These are phyloP conservation scores for Tricholoma furcatifolium DNA, from an alignment of 768 basidiomycete species.

Conservation along the genomic window DNA sequence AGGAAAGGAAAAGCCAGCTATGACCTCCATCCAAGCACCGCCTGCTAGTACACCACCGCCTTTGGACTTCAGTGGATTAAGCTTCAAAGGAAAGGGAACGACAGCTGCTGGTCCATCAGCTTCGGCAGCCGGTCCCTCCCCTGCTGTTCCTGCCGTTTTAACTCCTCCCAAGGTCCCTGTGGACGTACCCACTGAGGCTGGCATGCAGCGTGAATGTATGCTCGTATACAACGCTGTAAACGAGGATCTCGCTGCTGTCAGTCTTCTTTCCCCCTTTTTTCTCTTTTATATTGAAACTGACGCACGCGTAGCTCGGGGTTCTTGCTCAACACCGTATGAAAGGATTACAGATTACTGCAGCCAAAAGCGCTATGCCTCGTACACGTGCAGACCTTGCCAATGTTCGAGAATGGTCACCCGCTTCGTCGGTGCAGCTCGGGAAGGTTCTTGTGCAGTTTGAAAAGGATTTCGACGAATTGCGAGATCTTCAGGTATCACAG, in stretches of 20 bases:
- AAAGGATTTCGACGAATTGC: slow-evolving; percentile 47
- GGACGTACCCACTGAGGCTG: slow-evolving; percentile 44
- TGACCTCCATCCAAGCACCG: background rate
- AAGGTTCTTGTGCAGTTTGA: slow-evolving; percentile 46
- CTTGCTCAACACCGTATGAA: slow-evolving; percentile 37
- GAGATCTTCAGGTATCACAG: slow-evolving; percentile 31
- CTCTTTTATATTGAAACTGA: background rate
- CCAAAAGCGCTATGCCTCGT: slow-evolving; percentile 34
- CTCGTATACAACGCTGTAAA: slow-evolving; percentile 44
- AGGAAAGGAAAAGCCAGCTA: background rate
- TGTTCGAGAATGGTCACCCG: slow-evolving; percentile 50
- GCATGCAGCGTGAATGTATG: slow-evolving; percentile 68
- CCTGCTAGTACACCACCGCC: slow-evolving; percentile 4
- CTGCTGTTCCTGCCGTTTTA: background rate
- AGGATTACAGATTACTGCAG: slow-evolving; percentile 33
- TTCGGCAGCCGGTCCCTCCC: background rate
- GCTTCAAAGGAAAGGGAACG: slow-evolving; percentile 6
- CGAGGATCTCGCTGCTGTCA: slow-evolving; percentile 59
- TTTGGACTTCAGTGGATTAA: slow-evolving; percentile 16
- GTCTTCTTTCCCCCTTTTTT: slow-evolving; percentile 22
- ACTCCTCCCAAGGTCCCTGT: slow-evolving; percentile 1
- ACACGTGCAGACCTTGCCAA: slow-evolving; percentile 46
- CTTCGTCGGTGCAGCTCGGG: slow-evolving; percentile 52
- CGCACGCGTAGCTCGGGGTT: slow-evolving; percentile 37
- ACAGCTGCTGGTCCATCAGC: slow-evolving; percentile 3